Conservation (phyloP, 1,284 basidiomycete genomes). For the Coniferiporia sulphurascens region DNA sequence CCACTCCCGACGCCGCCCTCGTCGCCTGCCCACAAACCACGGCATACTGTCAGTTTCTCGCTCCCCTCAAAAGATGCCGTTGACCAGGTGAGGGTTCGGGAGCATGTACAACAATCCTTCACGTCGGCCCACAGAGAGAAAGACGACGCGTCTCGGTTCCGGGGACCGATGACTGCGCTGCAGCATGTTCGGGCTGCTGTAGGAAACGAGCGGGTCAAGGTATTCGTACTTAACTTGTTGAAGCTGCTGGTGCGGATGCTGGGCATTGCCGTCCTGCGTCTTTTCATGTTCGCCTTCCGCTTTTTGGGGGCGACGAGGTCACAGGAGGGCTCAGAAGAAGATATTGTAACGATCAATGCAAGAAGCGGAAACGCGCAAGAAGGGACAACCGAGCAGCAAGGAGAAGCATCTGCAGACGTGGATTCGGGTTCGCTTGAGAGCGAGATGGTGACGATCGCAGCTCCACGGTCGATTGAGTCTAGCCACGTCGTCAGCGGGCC, state of each 20-base stretch:
- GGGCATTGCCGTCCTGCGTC: slow-evolving; percentile 1
- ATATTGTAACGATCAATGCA: too few relatives aligned
- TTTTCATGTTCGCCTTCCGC: not conserved
- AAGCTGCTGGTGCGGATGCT: not conserved
- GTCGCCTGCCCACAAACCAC: slow-evolving; percentile 1
- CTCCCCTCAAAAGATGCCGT: not conserved
- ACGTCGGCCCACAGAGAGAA: not conserved
- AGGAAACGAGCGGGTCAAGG: not conserved
- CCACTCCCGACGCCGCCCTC: slow-evolving; percentile 11
- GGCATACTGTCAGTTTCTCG: slow-evolving; percentile 6
- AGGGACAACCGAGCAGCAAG: too few relatives aligned
- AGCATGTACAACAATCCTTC: not conserved
- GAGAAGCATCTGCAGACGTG: too few relatives aligned
- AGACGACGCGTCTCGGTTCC: not conserved
- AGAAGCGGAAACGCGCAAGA: too few relatives aligned
- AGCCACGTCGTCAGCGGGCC: too few relatives aligned
- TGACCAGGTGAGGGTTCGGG: not conserved
- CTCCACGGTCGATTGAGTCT: too few relatives aligned
- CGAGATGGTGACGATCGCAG: too few relatives aligned
- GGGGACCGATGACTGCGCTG: not conserved
- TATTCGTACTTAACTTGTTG: not conserved
- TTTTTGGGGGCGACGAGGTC: not conserved
- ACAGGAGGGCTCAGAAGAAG: not conserved
- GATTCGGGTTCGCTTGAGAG: too few relatives aligned
- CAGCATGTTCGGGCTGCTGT: not conserved